Base-by-base conservation (phyloP, 352 stramenopile species). In the Globisporangium perplexum region DNA sequence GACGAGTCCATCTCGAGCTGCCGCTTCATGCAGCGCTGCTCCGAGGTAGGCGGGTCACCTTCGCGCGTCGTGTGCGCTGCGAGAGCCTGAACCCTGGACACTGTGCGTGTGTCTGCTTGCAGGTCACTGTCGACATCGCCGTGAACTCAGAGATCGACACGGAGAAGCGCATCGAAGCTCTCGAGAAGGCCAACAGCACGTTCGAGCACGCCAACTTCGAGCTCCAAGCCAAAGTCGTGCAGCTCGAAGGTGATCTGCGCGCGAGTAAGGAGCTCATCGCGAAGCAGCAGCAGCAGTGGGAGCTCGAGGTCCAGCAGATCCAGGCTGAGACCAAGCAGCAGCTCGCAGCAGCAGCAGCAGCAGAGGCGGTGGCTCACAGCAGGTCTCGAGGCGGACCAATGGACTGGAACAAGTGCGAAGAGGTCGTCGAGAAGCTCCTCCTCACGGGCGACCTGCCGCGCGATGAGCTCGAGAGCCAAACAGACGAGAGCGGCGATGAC, bases 1-100 rank as follows among this genome's bases (percentile, higher is more conserved):
- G 77, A 95, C 53, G 96, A 99, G 59, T 97, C 88, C 30, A 97
- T 99, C 51, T 97, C 87, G 3, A 98, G 93, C 22, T 98, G 94
- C 59, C 82, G 95, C 33, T 99, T 99, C 60, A 96, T 96, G 64
- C 93, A 98, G 62, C 81, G 94, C 7, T 97, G 98, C 47, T 89
- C 90, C 1, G 70, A 96, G 41, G 90, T 98, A 26, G 38, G 15
- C 14, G 4, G 7, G 31, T 26, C 12, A 18, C 11, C 33, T 18
- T 6, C 8, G 12, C 33, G 4, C 33, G 14, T 12, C 4, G 12
- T 3, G 4, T 24, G 6, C 12, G 20, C 17, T 6, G 20, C 24
- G 41, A 15, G 41, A 24, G 41, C 7, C 7, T 46, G 41, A 22
- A 30, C 20, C 18, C 20, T 26, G n/a, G 26, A n/a, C 4, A 2